These are phyloP conservation scores for Candida lessepsii DNA, from an alignment of 805 yeast species.

Conservation along the genomic window DNA sequence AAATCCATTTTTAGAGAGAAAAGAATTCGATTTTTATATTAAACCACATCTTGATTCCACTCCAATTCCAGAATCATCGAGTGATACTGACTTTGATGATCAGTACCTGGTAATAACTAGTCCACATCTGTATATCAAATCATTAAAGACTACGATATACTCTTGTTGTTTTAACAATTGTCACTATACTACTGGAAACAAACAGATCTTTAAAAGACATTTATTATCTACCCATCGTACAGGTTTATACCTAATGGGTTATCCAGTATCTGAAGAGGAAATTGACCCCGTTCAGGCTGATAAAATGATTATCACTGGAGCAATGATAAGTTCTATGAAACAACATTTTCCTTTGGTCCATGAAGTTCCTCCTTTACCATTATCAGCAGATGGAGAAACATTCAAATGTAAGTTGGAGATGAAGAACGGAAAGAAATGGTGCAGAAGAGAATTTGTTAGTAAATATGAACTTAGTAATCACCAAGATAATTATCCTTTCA, in stretches of 20 bases:
- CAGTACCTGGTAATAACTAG: constrained; percentile 23
- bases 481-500: constrained; percentile 14
- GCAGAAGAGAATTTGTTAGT: constrained; percentile 17
- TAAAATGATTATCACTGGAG: constrained; percentile 3
- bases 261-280: constrained; percentile 21
- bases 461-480: constrained; percentile 20
- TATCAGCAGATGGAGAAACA: constrained; percentile 19
- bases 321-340: constrained; percentile 11
- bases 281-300: background rate
- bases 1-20: constrained; percentile 8
- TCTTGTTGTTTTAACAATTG: constrained; percentile 28
- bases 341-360: constrained; percentile 23
- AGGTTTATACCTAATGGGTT: constrained; percentile 22
- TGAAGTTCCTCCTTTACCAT: constrained; percentile 23
- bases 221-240: constrained; percentile 21
- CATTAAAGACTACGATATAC: constrained; percentile 13
- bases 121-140: constrained; percentile 12
- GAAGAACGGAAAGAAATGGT: constrained; percentile 10
- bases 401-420: constrained; percentile 15
- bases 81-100: constrained; percentile 21
- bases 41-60: constrained; percentile 1
- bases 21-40: constrained; percentile 2
- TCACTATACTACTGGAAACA: constrained; percentile 29
- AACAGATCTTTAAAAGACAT: constrained; percentile 24
- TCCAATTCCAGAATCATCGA: background rate